A percentile compares a stretch with the other conserved stretches of the same genome.
Evolutionary conservation across 2,329 filamentous ascomycete genomes (phyloP).

Genomic region (Scedosporium minutisporum): DNA sequence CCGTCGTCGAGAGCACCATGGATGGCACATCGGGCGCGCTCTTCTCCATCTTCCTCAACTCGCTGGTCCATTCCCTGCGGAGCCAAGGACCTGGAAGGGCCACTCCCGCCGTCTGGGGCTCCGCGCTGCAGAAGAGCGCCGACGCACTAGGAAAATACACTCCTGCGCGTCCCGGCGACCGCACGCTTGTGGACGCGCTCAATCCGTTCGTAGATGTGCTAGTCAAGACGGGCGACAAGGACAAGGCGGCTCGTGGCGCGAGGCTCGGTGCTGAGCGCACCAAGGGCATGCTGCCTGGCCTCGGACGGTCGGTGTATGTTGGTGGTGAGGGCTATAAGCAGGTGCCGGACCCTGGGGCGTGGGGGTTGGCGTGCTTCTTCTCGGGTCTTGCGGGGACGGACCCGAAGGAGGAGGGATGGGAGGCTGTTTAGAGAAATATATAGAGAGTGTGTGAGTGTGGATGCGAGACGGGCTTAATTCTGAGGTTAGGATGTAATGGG

Average conservation of each 20-base stretch:
- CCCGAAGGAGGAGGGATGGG: slow-evolving; percentile 25
- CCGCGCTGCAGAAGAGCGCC: slow-evolving; percentile 62
- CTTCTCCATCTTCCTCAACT: slow-evolving; percentile 80
- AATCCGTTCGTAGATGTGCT: slow-evolving; percentile 77
- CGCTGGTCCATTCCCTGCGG: slow-evolving; percentile 58
- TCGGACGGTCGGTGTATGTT: slow-evolving; percentile 49
- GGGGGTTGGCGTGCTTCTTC: slow-evolving; percentile 70
- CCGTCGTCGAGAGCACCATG: slow-evolving; percentile 48
- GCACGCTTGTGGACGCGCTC: slow-evolving; percentile 83
- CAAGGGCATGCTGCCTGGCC: slow-evolving; percentile 82
- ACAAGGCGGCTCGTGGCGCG: slow-evolving; percentile 66
- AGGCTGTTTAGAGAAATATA: slow-evolving; percentile 16
- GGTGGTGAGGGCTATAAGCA: slow-evolving; percentile 34
- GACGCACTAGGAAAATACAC: slow-evolving; percentile 72
- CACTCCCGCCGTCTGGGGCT: slow-evolving; percentile 38
- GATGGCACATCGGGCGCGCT: slow-evolving; percentile 53
- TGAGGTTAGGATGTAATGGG: neutral
- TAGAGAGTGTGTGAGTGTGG: too few species aligned
- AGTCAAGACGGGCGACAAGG: slow-evolving; percentile 47
- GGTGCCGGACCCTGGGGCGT: slow-evolving; percentile 58
- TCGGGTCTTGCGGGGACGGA: slow-evolving; percentile 54
- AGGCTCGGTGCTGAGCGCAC: slow-evolving; percentile 70
- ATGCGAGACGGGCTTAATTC: neutral
- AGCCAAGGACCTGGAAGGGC: slow-evolving; percentile 28
- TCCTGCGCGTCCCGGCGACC: slow-evolving; percentile 77